These are phyloP conservation scores for Clavulina sp. DNA, from an alignment of 768 basidiomycete species.

Conservation along the genomic window DNA sequence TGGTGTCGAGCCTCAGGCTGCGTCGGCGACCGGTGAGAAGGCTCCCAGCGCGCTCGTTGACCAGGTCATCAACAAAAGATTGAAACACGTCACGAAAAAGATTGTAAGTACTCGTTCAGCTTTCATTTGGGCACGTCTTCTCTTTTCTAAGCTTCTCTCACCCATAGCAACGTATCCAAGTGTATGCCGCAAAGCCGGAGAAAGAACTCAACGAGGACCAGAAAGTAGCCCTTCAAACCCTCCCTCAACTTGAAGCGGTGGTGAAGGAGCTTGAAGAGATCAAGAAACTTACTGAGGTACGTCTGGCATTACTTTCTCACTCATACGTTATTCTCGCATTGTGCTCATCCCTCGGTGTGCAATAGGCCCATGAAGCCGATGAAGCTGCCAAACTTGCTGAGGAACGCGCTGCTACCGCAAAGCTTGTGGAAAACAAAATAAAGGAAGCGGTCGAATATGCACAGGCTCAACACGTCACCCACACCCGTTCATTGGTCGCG, in stretches of 20 bases:
- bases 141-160: slow-evolving; percentile 4
- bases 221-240: slow-evolving; percentile 48
- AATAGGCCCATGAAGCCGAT: neutral
- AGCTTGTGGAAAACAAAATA: neutral
- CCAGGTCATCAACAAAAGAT: slow-evolving; percentile 49
- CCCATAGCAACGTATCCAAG: slow-evolving; percentile 47
- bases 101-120: slow-evolving; percentile 34
- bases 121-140: neutral
- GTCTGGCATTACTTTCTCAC: neutral
- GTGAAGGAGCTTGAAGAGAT: slow-evolving; percentile 73
- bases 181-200: slow-evolving; percentile 46
- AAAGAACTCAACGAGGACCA: slow-evolving; percentile 82
- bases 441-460: neutral
- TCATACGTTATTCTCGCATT: no score
- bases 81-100: slow-evolving; percentile 67
- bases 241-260: slow-evolving; percentile 59
- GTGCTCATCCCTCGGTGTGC: neutral
- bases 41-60: slow-evolving; percentile 60
- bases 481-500: slow-evolving; percentile 1
- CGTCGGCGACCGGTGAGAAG: slow-evolving; percentile 16
- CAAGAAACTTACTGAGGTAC: slow-evolving; percentile 70
- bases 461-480: slow-evolving; percentile 1
- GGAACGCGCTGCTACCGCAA: slow-evolving; percentile 1
- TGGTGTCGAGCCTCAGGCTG: slow-evolving; percentile 24
- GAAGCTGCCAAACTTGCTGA: neutral